Conservation (phyloP, 2,329 filamentous ascomycete genomes). For the Phoma sp. region DNA sequence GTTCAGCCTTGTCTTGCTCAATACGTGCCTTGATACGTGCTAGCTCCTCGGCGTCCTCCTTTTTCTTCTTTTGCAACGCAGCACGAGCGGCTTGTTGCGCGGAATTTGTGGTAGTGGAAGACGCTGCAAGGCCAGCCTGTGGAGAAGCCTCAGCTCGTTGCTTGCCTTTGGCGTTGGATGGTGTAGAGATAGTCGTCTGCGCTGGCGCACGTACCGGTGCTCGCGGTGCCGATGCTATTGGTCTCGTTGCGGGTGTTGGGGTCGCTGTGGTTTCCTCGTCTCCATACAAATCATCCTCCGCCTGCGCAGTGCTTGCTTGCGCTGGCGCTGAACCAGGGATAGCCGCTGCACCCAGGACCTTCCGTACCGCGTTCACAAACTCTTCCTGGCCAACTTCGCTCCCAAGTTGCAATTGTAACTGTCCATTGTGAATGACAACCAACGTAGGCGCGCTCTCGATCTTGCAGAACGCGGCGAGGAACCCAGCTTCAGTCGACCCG, state of each 20-base stretch:
- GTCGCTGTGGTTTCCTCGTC: conserved; percentile 1
- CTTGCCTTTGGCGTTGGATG: conserved; percentile 45
- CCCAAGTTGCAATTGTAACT: conserved; percentile 78
- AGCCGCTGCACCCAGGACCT: conserved; percentile 43
- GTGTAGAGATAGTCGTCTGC: conserved; percentile 11
- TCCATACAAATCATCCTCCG: conserved; percentile 16
- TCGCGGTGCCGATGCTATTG: conserved; percentile 7
- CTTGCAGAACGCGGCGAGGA: conserved; percentile 82
- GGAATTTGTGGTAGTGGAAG: conserved; percentile 45
- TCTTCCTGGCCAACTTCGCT: conserved; percentile 70
- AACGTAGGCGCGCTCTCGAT: conserved; percentile 80
- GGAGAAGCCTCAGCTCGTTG: conserved; percentile 53
- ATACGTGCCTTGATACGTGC: conserved; percentile 77
- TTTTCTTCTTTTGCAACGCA: conserved; percentile 67
- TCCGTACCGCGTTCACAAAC: conserved; percentile 65
- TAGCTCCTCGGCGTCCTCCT: conserved; percentile 72
- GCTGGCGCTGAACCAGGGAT: conserved; percentile 34
- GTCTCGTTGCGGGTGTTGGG: conserved; percentile 13
- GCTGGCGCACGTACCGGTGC: conserved; percentile 2
- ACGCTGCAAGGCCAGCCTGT: conserved; percentile 45
- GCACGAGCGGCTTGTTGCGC: conserved; percentile 42
- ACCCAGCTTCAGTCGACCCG: conserved; percentile 81
- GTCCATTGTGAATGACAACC: conserved; percentile 81
- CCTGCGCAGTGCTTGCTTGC: conserved; percentile 14
- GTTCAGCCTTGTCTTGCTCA: conserved; percentile 76